These are phyloP conservation scores for Phlebopus sp. DNA, from an alignment of 1,284 basidiomycete species.

Conservation along the genomic window DNA sequence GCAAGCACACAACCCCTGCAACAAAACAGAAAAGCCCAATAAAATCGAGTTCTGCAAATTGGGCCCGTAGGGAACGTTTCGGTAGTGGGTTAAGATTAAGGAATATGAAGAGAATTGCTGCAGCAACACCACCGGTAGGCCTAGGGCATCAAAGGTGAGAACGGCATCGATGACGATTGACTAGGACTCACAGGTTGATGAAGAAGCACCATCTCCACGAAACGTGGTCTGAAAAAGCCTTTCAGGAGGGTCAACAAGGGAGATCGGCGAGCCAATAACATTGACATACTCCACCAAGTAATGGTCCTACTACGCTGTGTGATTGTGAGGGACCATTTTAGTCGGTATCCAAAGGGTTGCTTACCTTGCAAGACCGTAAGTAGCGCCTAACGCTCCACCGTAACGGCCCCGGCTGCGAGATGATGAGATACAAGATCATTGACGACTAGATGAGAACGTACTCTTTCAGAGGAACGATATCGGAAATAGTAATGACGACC, in stretches of 20 bases:
- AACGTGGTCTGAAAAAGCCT: slow-evolving; percentile 70
- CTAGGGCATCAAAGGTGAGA: slow-evolving; percentile 34
- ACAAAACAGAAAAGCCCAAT: slow-evolving; percentile 72
- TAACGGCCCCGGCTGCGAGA: slow-evolving; percentile 67
- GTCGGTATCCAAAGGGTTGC: not conserved
- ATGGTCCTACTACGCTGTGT: slow-evolving; percentile 68
- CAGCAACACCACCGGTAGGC: slow-evolving; percentile 76
- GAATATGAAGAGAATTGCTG: slow-evolving; percentile 70
- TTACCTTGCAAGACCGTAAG: slow-evolving; percentile 75
- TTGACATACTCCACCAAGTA: slow-evolving; percentile 64
- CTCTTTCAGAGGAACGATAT: slow-evolving; percentile 77
- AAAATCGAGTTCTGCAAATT: slow-evolving; percentile 73
- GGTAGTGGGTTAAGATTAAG: slow-evolving; percentile 80
- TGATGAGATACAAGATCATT: not conserved
- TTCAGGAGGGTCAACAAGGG: slow-evolving; percentile 2
- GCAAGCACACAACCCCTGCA: slow-evolving; percentile 66
- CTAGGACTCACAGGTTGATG: slow-evolving; percentile 57
- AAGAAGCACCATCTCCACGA: slow-evolving; percentile 81
- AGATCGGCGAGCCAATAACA: not conserved
- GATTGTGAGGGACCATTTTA: slow-evolving; percentile 3
- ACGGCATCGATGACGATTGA: not conserved
- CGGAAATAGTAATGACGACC: slow-evolving; percentile 71
- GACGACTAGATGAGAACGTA: slow-evolving; percentile 33
- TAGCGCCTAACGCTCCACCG: slow-evolving; percentile 69
- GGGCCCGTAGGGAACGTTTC: slow-evolving; percentile 53